Base-by-base conservation (phyloP, 345 rosid genomes). In the Gossypium turneri region DNA sequence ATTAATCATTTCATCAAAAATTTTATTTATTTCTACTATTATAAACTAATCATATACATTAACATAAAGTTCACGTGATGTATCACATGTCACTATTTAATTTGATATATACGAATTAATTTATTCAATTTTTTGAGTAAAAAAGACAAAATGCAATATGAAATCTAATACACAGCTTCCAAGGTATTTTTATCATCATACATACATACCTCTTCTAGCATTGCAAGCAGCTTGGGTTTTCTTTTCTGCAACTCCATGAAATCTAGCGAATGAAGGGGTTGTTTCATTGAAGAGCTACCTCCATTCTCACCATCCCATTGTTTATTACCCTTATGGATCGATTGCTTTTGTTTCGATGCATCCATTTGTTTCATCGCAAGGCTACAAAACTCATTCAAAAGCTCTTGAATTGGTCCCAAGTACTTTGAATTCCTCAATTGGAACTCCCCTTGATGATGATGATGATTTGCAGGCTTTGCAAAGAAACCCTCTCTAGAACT, bases 201-300 rank as follows among this genome's bases (percentile, higher is more conserved):
- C 38, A 29, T 29, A 34, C 38, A 55, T 82, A 95, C 99, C 99
- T 93, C 99, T 61, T 92, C 97, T 17, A 96, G 94, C 96, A 96
- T 85, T 80, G 94, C 81, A 74, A 96, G 86, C 53, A 96, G 88
- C 86, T 87, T 96, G 60, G 97, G 75, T 85, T 92, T 96, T 78
- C 97, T 87, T 83, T 87, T 93, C 76, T 96, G 98, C 69, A 93
- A 83, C 73, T 96, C 99, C 81, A 93, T 77, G 88, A 92, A 89
- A 71, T 92, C 97, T 66, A 96, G 97, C 7, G 97, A 86, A 79
- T 78, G 73, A 59, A 90, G 89, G 15, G 97, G 75, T 68, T 86
- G 90, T 75, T 88, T 91, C 73, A 87, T 86, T 61, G 90, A 82
- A 79, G 92, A 88, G 38, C 79, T 73, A 74, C 84, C 81, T 50